These are phyloP conservation scores for Coemansia sp. DNA, from an alignment of 192 early-diverging fungal species.

Conservation along the genomic window DNA sequence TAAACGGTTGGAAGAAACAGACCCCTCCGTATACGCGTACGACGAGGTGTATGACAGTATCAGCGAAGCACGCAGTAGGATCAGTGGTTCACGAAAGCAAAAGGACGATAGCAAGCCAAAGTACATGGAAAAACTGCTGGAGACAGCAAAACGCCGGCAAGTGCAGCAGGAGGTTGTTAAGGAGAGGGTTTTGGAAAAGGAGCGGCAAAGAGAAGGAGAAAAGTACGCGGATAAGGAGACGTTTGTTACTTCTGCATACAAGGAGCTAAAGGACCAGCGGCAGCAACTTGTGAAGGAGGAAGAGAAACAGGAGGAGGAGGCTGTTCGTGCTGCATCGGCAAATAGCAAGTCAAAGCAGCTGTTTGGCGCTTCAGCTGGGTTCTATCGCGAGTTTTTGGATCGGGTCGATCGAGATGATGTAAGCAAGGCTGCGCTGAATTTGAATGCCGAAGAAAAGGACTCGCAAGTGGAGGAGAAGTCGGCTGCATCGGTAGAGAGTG, in stretches of 20 bases:
- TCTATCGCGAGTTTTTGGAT: conserved; percentile 30
- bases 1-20: conserved; percentile 11
- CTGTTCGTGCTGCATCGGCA: neutral
- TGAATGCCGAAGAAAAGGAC: neutral
- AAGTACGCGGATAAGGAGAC: conserved; percentile 43
- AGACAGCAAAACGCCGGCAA: conserved; percentile 41
- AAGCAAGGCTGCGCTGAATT: conserved; percentile 58
- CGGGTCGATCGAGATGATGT: conserved; percentile 64
- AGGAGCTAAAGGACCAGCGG: conserved; percentile 45
- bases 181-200: conserved; percentile 40
- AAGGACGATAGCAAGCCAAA: conserved; percentile 30
- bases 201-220: conserved; percentile 40
- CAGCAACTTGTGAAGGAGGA: conserved; percentile 33
- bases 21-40: conserved; percentile 43
- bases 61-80: conserved; percentile 9
- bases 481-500: neutral
- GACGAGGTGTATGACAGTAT: conserved; percentile 46
- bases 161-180: conserved; percentile 36
- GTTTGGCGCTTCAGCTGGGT: conserved; percentile 13
- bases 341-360: neutral
- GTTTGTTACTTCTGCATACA: conserved; percentile 43
- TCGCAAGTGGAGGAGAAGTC: neutral
- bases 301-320: conserved; percentile 21
- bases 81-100: conserved; percentile 10
- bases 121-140: conserved; percentile 51